These are phyloP conservation scores for Erysimum cheiranthoides DNA, from an alignment of 345 rosid genomes.

Conservation along the genomic window DNA sequence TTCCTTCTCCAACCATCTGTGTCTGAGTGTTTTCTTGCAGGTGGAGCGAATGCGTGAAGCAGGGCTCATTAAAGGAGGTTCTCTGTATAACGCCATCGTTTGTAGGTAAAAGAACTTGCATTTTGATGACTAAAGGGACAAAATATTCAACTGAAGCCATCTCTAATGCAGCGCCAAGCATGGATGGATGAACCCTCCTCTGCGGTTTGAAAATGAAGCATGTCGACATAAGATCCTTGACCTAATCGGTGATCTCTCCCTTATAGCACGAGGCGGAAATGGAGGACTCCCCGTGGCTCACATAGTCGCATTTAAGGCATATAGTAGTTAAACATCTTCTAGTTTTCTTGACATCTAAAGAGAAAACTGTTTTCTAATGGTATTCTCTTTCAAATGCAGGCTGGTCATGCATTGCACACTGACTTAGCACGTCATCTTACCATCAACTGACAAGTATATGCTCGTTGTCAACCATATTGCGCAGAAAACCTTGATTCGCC, in stretches of 20 bases:
- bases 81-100: slow-evolving; percentile 80
- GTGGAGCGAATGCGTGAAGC: slow-evolving; percentile 73
- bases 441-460: slow-evolving; percentile 24
- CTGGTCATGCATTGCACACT: slow-evolving; percentile 42
- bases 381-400: slow-evolving; percentile 22
- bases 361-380: neutral
- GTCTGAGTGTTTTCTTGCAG: slow-evolving; percentile 48
- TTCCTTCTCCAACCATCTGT: slow-evolving; percentile 8
- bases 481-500: neutral
- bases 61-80: slow-evolving; percentile 89
- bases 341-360: slow-evolving; percentile 6
- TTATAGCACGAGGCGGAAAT: slow-evolving; percentile 66
- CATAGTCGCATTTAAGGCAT: slow-evolving; percentile 74
- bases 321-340: neutral
- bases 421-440: slow-evolving; percentile 40
- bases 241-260: slow-evolving; percentile 86
- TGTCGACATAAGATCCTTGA: slow-evolving; percentile 92
- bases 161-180: slow-evolving; percentile 53
- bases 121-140: slow-evolving; percentile 1
- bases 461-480: slow-evolving; percentile 8
- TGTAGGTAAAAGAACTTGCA: slow-evolving; percentile 63
- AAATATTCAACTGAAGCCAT: neutral
- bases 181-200: slow-evolving; percentile 94
- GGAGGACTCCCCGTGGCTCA: slow-evolving; percentile 90
- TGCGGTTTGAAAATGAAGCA: slow-evolving; percentile 73